A percentile compares a stretch with the other conserved stretches of the same genome.
These are phyloP conservation scores for Cryphonectria carpinicola DNA, from an alignment of 2,329 filamentous ascomycete genomes.

Conservation along the genomic window DNA sequence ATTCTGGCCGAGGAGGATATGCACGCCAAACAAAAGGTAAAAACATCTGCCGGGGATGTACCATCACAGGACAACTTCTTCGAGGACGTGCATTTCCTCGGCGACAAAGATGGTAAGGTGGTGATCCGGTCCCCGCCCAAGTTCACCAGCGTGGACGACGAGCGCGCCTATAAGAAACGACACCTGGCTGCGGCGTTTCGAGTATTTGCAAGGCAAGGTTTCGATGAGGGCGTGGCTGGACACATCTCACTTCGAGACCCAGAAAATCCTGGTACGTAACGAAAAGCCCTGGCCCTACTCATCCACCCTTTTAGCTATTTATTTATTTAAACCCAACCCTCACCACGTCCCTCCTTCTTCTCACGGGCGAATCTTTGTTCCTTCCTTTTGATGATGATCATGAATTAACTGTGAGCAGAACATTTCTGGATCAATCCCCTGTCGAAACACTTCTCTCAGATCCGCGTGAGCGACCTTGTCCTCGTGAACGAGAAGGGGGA, in stretches of 20 bases:
- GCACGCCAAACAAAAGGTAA: neutral
- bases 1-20: neutral
- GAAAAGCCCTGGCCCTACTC: too few species aligned
- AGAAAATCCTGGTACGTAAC: neutral
- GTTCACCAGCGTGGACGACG: slow-evolving; percentile 23
- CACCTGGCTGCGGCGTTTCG: slow-evolving; percentile 63
- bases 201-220: slow-evolving; percentile 61
- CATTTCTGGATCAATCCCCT: slow-evolving; percentile 66
- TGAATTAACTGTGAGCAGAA: neutral
- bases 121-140: slow-evolving; percentile 8
- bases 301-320: too few species aligned
- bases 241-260: slow-evolving; percentile 58
- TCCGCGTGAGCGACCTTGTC: slow-evolving; percentile 64
- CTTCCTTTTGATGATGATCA: neutral
- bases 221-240: slow-evolving; percentile 62
- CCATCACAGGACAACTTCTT: neutral
- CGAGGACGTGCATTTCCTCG: slow-evolving; percentile 5
- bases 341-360: neutral
- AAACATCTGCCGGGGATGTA: neutral
- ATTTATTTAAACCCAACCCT: too few species aligned
- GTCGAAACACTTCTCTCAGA: slow-evolving; percentile 59
- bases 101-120: slow-evolving; percentile 5
- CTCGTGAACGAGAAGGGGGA: slow-evolving; percentile 57
- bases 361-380: neutral
- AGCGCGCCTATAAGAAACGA: slow-evolving; percentile 31